Percentiles rank a stretch among this genome's conserved stretches.
phyloP scores from a whole-genome alignment of 305 asterid species.

The Coffea humblotiana region DNA sequence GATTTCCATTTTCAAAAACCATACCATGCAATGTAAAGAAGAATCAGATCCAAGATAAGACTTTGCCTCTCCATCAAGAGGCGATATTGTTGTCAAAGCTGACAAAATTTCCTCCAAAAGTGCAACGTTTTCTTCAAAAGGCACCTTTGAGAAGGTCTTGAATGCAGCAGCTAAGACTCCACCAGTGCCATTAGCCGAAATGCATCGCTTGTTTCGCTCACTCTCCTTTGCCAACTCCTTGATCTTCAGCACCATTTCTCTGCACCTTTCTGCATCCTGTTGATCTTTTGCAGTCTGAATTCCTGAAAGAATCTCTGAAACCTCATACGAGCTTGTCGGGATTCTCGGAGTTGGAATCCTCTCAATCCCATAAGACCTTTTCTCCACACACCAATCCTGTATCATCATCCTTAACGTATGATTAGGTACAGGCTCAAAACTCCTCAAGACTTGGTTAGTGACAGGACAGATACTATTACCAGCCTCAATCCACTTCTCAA shows the following conservation, averaged over 20 bases:
- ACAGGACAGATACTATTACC: slow-evolving; percentile 54
- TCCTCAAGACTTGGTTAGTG: slow-evolving; percentile 35
- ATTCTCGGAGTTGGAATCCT: slow-evolving; percentile 57
- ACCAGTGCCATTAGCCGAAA: slow-evolving; percentile 29
- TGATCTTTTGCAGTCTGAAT: slow-evolving; percentile 19
- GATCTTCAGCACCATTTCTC: slow-evolving; percentile 30
- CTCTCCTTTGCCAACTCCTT: slow-evolving; percentile 39
- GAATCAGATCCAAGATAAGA: slow-evolving; percentile 31
- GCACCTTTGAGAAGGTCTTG: slow-evolving; percentile 27
- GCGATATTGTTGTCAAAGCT: slow-evolving; percentile 22
- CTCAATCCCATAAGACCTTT: slow-evolving; percentile 43
- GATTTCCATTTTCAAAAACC: slow-evolving; percentile 39
- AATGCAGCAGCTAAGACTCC: slow-evolving; percentile 39
- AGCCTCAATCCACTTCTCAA: slow-evolving; percentile 53
- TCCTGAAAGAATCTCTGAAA: slow-evolving; percentile 21
- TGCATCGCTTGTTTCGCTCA: slow-evolving; percentile 43
- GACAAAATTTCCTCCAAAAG: slow-evolving; percentile 41
- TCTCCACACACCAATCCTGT: slow-evolving; percentile 63
- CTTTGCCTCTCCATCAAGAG: slow-evolving; percentile 37
- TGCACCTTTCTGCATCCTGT: slow-evolving; percentile 24
- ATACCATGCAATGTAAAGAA: slow-evolving; percentile 30
- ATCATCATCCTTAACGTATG: slow-evolving; percentile 48
- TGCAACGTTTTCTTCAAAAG: background rate
- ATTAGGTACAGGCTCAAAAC: slow-evolving; percentile 48
- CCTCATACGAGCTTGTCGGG: slow-evolving; percentile 37